Conservation (phyloP, 2,329 filamentous ascomycete genomes). For the Arachnopeziza araneosa region DNA sequence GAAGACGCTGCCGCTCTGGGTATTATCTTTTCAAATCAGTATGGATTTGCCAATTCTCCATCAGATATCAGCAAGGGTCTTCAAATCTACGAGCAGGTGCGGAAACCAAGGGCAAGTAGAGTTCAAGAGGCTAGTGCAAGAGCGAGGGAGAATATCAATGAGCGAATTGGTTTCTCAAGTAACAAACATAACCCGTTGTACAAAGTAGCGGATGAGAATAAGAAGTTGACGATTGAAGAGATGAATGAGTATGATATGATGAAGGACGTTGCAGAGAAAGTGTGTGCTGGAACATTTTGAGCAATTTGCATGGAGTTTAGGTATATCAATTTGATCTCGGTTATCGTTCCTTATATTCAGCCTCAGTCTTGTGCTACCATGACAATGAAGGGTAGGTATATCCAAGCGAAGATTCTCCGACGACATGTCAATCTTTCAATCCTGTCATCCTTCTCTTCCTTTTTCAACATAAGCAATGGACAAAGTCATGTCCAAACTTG, state of each 20-base stretch:
- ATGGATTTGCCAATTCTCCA: constrained; percentile 36
- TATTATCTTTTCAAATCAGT: constrained; percentile 30
- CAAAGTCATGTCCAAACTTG: too few species aligned
- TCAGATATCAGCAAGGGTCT: constrained; percentile 42
- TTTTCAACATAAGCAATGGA: too few species aligned
- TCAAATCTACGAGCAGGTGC: constrained; percentile 45
- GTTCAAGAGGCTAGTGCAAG: constrained; percentile 53
- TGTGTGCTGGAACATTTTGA: not conserved
- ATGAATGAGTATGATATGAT: constrained; percentile 63
- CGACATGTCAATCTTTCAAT: too few species aligned
- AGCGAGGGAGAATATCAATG: constrained; percentile 56
- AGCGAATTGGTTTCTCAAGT: constrained; percentile 58
- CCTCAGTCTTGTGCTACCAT: too few species aligned
- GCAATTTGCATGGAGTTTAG: not conserved
- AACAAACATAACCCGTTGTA: constrained; percentile 53
- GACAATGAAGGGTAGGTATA: too few species aligned
- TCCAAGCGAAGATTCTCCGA: too few species aligned
- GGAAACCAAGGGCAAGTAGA: constrained; percentile 48
- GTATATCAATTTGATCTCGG: not conserved
- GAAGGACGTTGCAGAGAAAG: constrained; percentile 41
- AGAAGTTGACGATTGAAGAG: constrained; percentile 62
- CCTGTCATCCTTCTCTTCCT: too few species aligned
- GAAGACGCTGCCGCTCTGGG: constrained; percentile 37
- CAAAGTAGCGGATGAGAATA: constrained; percentile 55
- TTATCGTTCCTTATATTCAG: not conserved